A percentile compares a stretch with the other conserved stretches of the same genome.
Evolutionary conservation across 352 stramenopile genomes (phyloP).

Genomic region (Globisporangium canariense): DNA sequence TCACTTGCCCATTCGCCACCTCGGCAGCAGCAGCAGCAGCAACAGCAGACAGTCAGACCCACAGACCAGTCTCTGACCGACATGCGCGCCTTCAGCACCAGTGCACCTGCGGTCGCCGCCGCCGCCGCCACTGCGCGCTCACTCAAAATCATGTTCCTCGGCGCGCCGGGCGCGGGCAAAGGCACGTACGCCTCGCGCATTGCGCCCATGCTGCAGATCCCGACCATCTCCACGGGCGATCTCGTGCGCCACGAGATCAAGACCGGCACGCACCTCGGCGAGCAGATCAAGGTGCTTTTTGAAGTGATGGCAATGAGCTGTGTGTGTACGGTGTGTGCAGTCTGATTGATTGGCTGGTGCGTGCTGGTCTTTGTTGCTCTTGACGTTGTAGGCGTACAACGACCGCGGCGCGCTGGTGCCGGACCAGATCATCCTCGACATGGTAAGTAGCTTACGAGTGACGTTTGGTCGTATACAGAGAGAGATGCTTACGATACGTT

Average conservation of each 20-base stretch:
- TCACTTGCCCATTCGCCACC: slow-evolving; percentile 4
- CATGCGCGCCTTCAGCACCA: slow-evolving; percentile 20
- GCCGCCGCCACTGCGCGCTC: slow-evolving; percentile 12
- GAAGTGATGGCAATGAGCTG: background rate
- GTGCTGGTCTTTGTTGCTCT: background rate
- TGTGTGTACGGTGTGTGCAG: background rate
- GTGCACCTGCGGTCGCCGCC: slow-evolving; percentile 13
- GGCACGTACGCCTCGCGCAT: slow-evolving; percentile 89
- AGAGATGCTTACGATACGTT: background rate
- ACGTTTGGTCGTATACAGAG: background rate
- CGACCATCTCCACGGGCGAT: slow-evolving; percentile 88
- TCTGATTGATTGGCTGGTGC: background rate
- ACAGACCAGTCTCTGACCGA: background rate
- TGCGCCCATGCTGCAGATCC: slow-evolving; percentile 80
- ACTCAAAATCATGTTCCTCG: slow-evolving; percentile 90
- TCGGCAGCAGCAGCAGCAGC: slow-evolving; percentile 19
- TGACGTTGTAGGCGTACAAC: slow-evolving; percentile 61
- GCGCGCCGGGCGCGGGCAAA: slow-evolving; percentile 86
- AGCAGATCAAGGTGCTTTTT: slow-evolving; percentile 60
- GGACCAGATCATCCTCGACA: slow-evolving; percentile 87
- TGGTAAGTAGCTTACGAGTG: slow-evolving; percentile 33
- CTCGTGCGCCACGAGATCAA: slow-evolving; percentile 89
- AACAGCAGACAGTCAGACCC: slow-evolving; percentile 16
- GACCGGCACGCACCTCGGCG: slow-evolving; percentile 59
- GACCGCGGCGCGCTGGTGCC: slow-evolving; percentile 80